Evolutionary conservation across 495 filamentous ascomycete species (phyloP).

Genomic region (Penicillium taxi): DNA sequence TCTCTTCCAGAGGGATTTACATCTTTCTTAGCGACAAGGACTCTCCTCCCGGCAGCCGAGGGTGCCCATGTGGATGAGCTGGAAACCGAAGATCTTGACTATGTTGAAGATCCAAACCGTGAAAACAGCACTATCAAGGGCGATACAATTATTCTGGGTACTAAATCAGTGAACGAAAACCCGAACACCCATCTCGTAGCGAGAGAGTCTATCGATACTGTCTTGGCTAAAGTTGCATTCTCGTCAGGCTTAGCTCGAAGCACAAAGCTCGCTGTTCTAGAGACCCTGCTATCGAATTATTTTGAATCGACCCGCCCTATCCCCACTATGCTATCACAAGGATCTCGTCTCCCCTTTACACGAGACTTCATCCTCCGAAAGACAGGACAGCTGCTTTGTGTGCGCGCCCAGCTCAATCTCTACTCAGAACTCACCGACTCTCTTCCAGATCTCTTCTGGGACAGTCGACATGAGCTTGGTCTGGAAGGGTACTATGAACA

Average conservation of each 20-base stretch:
- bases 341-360: constrained; percentile 59
- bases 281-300: constrained; percentile 72
- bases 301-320: constrained; percentile 77
- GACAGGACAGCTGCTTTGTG: constrained; percentile 83
- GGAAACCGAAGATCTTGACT: constrained; percentile 89
- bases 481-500: constrained; percentile 91
- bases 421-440: constrained; percentile 96
- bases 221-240: constrained; percentile 90
- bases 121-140: constrained; percentile 76
- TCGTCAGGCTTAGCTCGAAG: constrained; percentile 89
- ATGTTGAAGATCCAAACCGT: constrained; percentile 62
- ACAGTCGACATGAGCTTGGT: constrained; percentile 75
- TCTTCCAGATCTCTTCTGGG: constrained; percentile 95
- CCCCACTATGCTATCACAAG: constrained; percentile 60
- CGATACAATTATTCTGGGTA: constrained; percentile 84
- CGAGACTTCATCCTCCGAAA: constrained; percentile 80
- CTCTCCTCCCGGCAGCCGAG: constrained; percentile 66
- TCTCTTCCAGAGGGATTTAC: constrained; percentile 64
- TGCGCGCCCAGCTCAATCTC: constrained; percentile 89
- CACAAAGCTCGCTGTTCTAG: constrained; percentile 93
- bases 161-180: constrained; percentile 37
- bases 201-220: constrained; percentile 56
- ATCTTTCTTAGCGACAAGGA: constrained; percentile 61
- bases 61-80: constrained; percentile 57
- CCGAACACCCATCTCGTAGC: constrained; percentile 7